phyloP scores from a whole-genome alignment of 116 monocot genomes.

The Posidonia oceanica region DNA sequence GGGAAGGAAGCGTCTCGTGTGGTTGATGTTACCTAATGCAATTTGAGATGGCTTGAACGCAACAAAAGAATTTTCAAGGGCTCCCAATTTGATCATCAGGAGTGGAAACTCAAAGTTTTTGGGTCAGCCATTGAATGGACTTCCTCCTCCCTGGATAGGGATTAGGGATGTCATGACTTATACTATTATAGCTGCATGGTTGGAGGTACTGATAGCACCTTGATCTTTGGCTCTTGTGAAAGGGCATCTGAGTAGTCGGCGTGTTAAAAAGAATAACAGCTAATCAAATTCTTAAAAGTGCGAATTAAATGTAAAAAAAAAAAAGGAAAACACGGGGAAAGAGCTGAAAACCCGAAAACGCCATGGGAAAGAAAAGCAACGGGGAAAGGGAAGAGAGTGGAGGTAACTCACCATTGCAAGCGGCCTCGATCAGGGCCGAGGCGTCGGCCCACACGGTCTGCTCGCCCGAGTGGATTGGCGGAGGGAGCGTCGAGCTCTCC shows the following conservation, averaged over 20 bases:
- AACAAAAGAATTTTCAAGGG: no score
- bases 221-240: no score
- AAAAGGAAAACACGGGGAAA: not conserved
- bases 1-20: not conserved
- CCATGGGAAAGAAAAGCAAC: not conserved
- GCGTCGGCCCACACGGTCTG: conserved; percentile 66
- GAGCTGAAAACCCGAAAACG: not conserved
- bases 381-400: not conserved
- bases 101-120: no score
- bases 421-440: conserved; percentile 54
- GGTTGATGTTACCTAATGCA: no score
- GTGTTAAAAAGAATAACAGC: not conserved
- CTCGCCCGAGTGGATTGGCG: conserved; percentile 45
- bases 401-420: conserved; percentile 46
- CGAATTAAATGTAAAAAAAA: not conserved
- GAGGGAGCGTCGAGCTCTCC: conserved; percentile 2
- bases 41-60: no score
- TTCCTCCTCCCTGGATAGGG: no score
- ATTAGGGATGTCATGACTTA: no score
- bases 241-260: no score
- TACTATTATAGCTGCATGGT: no score
- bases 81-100: no score
- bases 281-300: not conserved
- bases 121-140: no score
- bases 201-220: no score